A percentile compares a stretch with the other conserved stretches of the same genome.
These are phyloP conservation scores for Nematodospora anomalae DNA, from an alignment of 1,139 yeast genomes.

Conservation along the genomic window DNA sequence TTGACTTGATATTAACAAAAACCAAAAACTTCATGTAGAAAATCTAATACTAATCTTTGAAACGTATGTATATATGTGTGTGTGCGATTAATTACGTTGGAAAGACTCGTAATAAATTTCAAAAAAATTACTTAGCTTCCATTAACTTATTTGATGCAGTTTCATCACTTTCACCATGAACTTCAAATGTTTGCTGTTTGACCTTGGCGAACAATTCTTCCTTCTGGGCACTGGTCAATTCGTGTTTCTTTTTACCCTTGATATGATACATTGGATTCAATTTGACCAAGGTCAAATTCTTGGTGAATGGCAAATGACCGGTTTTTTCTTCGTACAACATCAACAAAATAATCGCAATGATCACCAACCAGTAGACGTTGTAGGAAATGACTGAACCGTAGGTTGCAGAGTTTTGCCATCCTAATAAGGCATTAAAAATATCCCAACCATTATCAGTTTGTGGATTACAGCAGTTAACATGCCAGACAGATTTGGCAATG, in stretches of 20 bases:
- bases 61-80: not conserved
- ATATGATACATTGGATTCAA: constrained; percentile 73
- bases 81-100: not conserved
- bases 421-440: constrained; percentile 61
- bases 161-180: constrained; percentile 8
- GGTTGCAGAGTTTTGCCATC: constrained; percentile 59
- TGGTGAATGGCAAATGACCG: constrained; percentile 41
- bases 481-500: constrained; percentile 77
- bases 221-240: constrained; percentile 53
- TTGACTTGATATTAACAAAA: too few species aligned
- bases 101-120: not conserved
- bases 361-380: constrained; percentile 75
- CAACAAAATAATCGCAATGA: constrained; percentile 54
- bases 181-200: constrained; percentile 13
- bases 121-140: not conserved
- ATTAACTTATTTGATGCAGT: constrained; percentile 3
- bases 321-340: constrained; percentile 72
- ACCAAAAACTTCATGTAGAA: too few species aligned
- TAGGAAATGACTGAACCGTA: constrained; percentile 83
- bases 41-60: too few species aligned
- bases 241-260: constrained; percentile 65
- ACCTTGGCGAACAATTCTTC: constrained; percentile 49
- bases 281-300: constrained; percentile 50
- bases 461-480: constrained; percentile 92
- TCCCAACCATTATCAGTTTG: constrained; percentile 90